These are phyloP conservation scores for Heterobasidion parviporum DNA, from an alignment of 1,284 basidiomycete genomes.

Conservation along the genomic window DNA sequence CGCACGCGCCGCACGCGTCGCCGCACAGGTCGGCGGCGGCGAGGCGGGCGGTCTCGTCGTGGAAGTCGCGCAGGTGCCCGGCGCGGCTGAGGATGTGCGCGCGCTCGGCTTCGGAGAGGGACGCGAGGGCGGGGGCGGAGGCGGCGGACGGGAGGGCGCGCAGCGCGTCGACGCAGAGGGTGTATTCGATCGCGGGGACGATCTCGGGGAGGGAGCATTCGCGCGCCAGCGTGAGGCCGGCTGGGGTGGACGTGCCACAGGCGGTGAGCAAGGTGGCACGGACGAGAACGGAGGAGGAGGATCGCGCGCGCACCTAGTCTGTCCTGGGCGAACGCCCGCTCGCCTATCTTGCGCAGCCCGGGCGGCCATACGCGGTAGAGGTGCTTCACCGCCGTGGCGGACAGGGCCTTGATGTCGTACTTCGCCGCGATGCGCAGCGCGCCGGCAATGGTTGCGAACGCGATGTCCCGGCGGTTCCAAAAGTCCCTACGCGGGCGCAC, in stretches of 20 bases:
- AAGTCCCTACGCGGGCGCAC: background rate
- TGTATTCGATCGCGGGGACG: constrained; percentile 8
- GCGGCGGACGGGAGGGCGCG: background rate
- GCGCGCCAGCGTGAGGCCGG: constrained; percentile 5
- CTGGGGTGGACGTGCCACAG: background rate
- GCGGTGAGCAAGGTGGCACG: background rate
- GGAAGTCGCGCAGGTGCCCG: background rate
- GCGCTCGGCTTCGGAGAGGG: background rate
- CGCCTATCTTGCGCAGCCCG: background rate
- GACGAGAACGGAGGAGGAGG: background rate
- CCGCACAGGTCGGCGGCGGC: background rate
- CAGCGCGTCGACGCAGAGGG: constrained; percentile 4
- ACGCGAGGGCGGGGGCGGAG: background rate
- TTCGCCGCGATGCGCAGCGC: constrained; percentile 5
- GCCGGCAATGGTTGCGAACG: constrained; percentile 6
- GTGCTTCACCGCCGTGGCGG: background rate
- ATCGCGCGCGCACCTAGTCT: constrained; percentile 1
- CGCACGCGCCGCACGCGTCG: background rate
- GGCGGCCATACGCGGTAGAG: constrained; percentile 5
- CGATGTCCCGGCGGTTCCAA: constrained; percentile 3
- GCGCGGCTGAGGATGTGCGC: background rate
- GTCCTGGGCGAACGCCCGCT: constrained; percentile 3
- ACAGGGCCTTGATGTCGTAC: constrained; percentile 5
- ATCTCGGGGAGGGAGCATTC: constrained; percentile 9
- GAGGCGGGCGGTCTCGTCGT: background rate